phyloP scores from a whole-genome alignment of 345 rosid genomes.

The Hevea brasiliensis region DNA sequence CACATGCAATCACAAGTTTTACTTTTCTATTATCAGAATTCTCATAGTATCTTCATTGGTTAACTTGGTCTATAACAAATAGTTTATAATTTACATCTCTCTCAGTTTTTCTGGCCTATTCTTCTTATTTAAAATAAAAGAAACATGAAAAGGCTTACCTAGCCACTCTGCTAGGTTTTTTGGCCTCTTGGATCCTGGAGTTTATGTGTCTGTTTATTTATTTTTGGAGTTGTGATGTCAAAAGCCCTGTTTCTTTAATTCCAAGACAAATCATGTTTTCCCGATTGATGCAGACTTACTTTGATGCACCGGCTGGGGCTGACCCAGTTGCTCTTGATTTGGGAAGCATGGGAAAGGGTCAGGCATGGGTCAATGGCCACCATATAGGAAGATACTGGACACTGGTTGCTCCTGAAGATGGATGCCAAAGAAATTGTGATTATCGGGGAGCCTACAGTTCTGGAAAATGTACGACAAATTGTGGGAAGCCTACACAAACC shows the following conservation, averaged over 20 bases:
- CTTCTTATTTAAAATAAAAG: neutral
- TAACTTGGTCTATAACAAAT: neutral
- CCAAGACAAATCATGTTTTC: neutral
- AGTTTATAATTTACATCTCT: neutral
- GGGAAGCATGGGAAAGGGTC: slow-evolving; percentile 99
- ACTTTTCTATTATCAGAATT: neutral
- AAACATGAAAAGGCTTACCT: neutral
- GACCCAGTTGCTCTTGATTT: slow-evolving; percentile 91
- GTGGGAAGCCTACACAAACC: slow-evolving; percentile 89
- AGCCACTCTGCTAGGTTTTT: neutral
- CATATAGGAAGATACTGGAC: slow-evolving; percentile 97
- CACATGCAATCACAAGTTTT: neutral
- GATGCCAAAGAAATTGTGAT: slow-evolving; percentile 68
- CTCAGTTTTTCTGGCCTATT: neutral
- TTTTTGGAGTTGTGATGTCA: no score
- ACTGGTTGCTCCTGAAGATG: slow-evolving; percentile 55
- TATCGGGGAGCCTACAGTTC: slow-evolving; percentile 82
- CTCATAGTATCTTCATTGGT: neutral
- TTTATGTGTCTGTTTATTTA: neutral
- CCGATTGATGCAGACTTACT: slow-evolving; percentile 53
- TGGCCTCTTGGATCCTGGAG: neutral
- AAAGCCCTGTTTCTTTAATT: no score
- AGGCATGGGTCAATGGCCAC: slow-evolving; percentile 95
- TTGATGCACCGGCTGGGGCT: slow-evolving; percentile 66
- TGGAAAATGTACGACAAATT: slow-evolving; percentile 78